phyloP scores from a whole-genome alignment of 2,329 filamentous ascomycete species.

The Xylariaceae sp. region DNA sequence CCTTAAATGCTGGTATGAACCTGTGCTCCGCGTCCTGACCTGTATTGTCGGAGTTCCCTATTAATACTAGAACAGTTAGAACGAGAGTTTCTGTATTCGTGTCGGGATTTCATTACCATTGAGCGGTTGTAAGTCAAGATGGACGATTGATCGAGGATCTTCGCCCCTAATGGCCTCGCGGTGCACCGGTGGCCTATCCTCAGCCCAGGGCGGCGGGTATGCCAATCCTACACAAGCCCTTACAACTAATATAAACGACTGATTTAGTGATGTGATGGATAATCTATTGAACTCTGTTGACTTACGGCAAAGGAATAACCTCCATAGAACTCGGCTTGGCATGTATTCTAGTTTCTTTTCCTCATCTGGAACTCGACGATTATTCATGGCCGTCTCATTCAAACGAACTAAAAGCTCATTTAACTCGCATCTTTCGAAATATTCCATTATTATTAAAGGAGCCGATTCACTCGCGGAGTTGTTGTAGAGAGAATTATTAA shows the following conservation, averaged over 20 bases:
- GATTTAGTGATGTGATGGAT: neutral
- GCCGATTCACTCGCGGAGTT: neutral
- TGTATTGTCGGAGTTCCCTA: neutral
- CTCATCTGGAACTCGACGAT: neutral
- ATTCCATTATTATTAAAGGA: constrained; percentile 16
- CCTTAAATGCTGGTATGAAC: constrained; percentile 12
- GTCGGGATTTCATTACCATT: constrained; percentile 8
- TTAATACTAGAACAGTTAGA: constrained; percentile 14
- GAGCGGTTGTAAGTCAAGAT: constrained; percentile 18
- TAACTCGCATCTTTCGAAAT: constrained; percentile 14
- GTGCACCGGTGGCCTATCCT: neutral
- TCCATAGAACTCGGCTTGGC: constrained; percentile 17
- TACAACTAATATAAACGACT: constrained; percentile 6
- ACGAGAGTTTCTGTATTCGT: neutral
- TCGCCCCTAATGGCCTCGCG: constrained; percentile 4
- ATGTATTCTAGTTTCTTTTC: constrained; percentile 17
- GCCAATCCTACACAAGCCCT: constrained; percentile 20
- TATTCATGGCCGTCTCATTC: constrained; percentile 10
- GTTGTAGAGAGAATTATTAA: constrained; percentile 6
- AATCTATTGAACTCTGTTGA: neutral
- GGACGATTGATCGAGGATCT: constrained; percentile 5
- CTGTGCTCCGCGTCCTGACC: constrained; percentile 7
- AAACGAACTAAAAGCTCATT: constrained; percentile 13
- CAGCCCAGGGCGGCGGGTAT: constrained; percentile 10
- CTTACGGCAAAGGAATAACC: constrained; percentile 20